Conservation (phyloP, 78 protist species). For the Dictyostelium intermedium region DNA sequence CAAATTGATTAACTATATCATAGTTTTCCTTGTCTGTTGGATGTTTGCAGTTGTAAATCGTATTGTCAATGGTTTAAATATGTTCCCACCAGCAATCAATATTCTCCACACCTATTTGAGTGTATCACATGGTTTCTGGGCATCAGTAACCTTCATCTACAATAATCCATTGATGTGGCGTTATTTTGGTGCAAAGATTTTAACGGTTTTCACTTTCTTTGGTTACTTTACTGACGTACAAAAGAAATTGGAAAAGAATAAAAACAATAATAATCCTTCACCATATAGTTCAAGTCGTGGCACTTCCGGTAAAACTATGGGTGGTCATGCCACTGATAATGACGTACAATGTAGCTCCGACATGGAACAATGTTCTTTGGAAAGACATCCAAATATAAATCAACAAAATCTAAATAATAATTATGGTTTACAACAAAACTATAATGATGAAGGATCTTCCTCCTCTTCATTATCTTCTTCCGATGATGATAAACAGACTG, state of each 20-base stretch:
- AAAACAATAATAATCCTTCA: conserved; percentile 60
- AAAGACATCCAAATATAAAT: not conserved
- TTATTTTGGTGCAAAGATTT: conserved; percentile 22
- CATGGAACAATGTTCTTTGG: conserved; percentile 9
- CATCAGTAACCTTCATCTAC: conserved; percentile 12
- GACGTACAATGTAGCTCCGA: not conserved
- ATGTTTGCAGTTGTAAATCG: conserved; percentile 58
- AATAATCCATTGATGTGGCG: conserved; percentile 76
- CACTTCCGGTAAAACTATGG: not conserved
- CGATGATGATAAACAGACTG: not conserved
- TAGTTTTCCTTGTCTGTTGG: conserved; percentile 65
- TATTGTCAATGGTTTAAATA: conserved; percentile 15
- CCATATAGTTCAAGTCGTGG: conserved; percentile 63
- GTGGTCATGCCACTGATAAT: not conserved
- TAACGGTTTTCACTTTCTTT: not conserved
- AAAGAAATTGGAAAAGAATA: conserved; percentile 35
- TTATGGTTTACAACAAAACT: not conserved
- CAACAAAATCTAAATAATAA: not conserved
- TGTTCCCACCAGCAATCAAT: not conserved
- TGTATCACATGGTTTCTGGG: conserved; percentile 55
- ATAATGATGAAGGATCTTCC: not conserved
- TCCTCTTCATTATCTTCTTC: not conserved
- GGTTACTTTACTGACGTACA: conserved; percentile 42
- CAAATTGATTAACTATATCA: conserved; percentile 56
- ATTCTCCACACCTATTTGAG: conserved; percentile 44